phyloP scores from a whole-genome alignment of 257 asterid species.

The Solanum arcanum region DNA sequence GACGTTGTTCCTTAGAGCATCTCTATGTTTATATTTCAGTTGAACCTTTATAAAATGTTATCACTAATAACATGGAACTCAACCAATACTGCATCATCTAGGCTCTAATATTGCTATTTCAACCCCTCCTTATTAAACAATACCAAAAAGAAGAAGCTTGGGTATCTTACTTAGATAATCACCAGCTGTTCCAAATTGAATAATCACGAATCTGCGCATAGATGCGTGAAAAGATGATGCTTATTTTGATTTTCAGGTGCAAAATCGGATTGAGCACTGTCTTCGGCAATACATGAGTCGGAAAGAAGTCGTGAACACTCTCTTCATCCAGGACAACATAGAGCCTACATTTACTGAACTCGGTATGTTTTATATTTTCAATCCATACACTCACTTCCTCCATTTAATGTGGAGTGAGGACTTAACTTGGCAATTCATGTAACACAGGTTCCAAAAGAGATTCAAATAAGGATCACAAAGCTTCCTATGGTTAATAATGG shows the following conservation, averaged over 20 bases:
- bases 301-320: constrained; percentile 53
- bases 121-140: background rate
- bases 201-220: background rate
- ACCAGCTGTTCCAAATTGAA: background rate
- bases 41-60: background rate
- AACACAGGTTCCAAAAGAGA: background rate
- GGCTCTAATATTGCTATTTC: background rate
- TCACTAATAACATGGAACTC: background rate
- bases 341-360: constrained; percentile 62
- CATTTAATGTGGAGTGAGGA: background rate
- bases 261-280: constrained; percentile 58
- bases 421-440: background rate
- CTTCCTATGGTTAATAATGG: background rate
- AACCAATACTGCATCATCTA: background rate
- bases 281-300: constrained; percentile 72
- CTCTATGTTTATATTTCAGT: background rate
- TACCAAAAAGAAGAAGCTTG: background rate
- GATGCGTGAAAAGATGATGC: background rate
- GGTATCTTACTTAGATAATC: background rate
- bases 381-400: background rate
- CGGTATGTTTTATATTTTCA: constrained; percentile 28
- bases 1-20: background rate
- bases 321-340: constrained; percentile 42
- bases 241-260: constrained; percentile 42
- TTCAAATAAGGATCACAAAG: background rate